Percentiles rank a stretch among this genome's conserved stretches.
Evolutionary conservation across 2,329 filamentous ascomycete genomes (phyloP).

Genomic region (Xylariales sp.): DNA sequence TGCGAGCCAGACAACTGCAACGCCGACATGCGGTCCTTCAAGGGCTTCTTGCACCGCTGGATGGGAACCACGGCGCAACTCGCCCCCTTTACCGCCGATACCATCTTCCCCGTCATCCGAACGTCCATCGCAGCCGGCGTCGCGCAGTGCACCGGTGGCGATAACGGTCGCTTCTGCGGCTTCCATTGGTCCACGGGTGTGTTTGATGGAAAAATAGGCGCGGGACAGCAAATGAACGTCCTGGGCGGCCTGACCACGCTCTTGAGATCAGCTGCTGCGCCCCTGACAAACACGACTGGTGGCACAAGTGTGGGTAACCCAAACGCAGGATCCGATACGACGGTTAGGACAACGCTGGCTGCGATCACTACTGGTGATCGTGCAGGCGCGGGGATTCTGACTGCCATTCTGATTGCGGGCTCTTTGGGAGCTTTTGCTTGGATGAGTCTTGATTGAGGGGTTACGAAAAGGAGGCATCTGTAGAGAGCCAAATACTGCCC

Average conservation of each 20-base stretch:
- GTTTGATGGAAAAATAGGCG: constrained; percentile 41
- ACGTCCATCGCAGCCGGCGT: constrained; percentile 56
- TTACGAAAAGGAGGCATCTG: no score
- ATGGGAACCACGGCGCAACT: constrained; percentile 56
- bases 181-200: constrained; percentile 50
- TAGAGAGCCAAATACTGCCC: no score
- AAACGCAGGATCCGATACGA: constrained; percentile 32
- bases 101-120: constrained; percentile 53
- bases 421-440: constrained; percentile 42
- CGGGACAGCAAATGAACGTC: constrained; percentile 54
- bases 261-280: constrained; percentile 31
- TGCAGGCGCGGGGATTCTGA: constrained; percentile 46
- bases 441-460: constrained; percentile 43
- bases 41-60: constrained; percentile 65
- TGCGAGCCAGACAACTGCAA: constrained; percentile 65
- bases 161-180: constrained; percentile 55
- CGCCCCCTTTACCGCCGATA: constrained; percentile 52
- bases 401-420: constrained; percentile 36
- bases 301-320: constrained; percentile 45
- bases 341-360: constrained; percentile 16
- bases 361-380: constrained; percentile 40
- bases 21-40: constrained; percentile 68
- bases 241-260: constrained; percentile 45
- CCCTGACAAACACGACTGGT: constrained; percentile 44
- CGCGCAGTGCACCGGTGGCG: constrained; percentile 57